These are phyloP conservation scores for Sechiopsis laciniata DNA, from an alignment of 306 rosid species.

Conservation along the genomic window DNA sequence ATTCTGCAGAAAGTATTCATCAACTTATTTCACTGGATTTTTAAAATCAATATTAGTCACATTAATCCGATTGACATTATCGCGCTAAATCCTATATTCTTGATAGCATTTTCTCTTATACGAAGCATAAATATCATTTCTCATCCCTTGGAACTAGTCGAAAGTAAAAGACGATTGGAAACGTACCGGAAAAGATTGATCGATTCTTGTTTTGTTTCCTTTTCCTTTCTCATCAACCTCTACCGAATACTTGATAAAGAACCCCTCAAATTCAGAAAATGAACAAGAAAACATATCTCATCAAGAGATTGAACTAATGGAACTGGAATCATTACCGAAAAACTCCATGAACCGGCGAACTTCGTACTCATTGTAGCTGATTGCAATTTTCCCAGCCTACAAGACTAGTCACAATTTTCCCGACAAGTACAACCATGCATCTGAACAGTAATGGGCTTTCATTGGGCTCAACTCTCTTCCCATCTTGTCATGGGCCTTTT, in stretches of 20 bases:
- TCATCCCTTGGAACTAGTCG: background rate
- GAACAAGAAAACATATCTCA: conserved; percentile 6
- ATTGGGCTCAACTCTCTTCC: background rate
- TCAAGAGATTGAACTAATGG: background rate
- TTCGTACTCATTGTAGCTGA: background rate
- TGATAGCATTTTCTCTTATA: background rate
- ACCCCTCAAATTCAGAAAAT: background rate
- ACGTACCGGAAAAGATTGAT: background rate
- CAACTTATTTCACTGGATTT: background rate
- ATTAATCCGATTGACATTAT: background rate
- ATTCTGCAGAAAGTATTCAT: background rate
- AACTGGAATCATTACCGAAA: background rate
- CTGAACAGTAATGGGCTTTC: background rate
- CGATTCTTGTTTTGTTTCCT: background rate
- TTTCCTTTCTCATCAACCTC: background rate
- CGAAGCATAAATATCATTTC: background rate
- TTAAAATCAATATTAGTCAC: background rate
- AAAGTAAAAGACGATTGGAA: background rate
- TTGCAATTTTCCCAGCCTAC: too few species aligned
- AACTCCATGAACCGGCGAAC: background rate
- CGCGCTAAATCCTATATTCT: background rate
- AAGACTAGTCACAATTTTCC: too few species aligned
- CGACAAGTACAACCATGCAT: too few species aligned
- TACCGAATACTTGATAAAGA: background rate
- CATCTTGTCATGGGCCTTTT: background rate